These are phyloP conservation scores for Delphinella strobiligena DNA, from an alignment of 2,329 filamentous ascomycete genomes.

Conservation along the genomic window DNA sequence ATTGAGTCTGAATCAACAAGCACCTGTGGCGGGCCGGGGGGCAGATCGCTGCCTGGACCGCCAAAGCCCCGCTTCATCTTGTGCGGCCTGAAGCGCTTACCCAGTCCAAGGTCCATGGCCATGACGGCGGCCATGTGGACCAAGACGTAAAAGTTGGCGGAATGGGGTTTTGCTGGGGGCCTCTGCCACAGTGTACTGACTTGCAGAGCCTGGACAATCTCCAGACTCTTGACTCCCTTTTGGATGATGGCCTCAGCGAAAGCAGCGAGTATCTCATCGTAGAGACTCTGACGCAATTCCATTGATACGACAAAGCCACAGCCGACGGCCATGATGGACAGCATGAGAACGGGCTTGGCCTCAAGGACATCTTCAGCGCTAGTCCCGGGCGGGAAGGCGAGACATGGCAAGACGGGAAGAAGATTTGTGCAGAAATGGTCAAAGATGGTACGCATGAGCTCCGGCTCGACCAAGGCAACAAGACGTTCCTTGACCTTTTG, in stretches of 20 bases:
- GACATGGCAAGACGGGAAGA: conserved; percentile 43
- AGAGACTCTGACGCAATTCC: conserved; percentile 36
- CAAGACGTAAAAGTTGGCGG: conserved; percentile 82
- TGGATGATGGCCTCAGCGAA: conserved; percentile 65
- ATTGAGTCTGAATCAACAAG: conserved; percentile 37
- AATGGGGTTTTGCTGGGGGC: conserved; percentile 70
- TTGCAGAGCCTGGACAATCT: conserved; percentile 68
- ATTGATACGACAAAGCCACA: conserved; percentile 3
- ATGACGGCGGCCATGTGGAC: conserved; percentile 71
- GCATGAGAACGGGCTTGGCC: conserved; percentile 47
- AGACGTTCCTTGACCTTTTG: conserved; percentile 22
- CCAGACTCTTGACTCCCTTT: conserved; percentile 67
- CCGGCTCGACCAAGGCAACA: conserved; percentile 37
- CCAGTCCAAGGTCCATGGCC: conserved; percentile 73
- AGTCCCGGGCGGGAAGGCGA: conserved; percentile 43
- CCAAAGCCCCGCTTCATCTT: conserved; percentile 22
- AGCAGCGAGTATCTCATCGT: conserved; percentile 57
- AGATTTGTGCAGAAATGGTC: conserved; percentile 43
- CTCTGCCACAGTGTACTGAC: conserved; percentile 74
- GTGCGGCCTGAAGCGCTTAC: conserved; percentile 37
- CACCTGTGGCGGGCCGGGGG: conserved; percentile 16
- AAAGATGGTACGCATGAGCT: conserved; percentile 45
- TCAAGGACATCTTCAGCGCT: conserved; percentile 43
- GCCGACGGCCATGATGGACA: conserved; percentile 48
- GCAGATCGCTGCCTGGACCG: conserved; percentile 21